Evolutionary conservation across 805 yeast species (phyloP), one percentile per base, ranked within the genome.

Genomic region (Barnettozyma siamensis): DNA sequence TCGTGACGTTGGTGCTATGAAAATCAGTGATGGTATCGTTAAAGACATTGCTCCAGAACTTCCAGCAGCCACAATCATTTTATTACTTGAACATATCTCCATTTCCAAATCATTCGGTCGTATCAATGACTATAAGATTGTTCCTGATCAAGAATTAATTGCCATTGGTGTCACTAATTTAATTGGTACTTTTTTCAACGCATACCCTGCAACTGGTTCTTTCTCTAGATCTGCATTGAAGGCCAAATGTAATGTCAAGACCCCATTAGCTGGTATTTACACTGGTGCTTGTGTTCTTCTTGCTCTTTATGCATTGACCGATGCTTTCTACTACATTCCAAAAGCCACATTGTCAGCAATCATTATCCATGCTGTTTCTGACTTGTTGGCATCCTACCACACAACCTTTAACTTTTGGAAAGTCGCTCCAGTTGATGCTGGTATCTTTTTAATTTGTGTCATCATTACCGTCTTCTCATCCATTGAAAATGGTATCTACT

Each of bases 121-220:
- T 64, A 68, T 88, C 50, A 88, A 89, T 59, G 95, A 87, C 60
- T 89, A 89, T 65, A 87, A 86, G 54, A 82, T 89, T 54, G 76
- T 81, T 45, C 96, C 97, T 37, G 91, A 89, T 65, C 97, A 89
- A 70, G 97, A 89, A 63, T 74, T 89, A 41, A 75, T 89, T 57
- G 96, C 97, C 32, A 89, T 89, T 63, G 97, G 97, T 56, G 85
- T 83, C 35, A 83, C 93, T 40, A 89, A 89, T 65, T 72, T 89
- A 60, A 72, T 89, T 52, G 96, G 96, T 52, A 87, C 95, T 17
- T 87, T 88, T 59, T 89, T 89, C 75, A 74, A 78, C 56, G 96
- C 97, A 7, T 89, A 89, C 62, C 97, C 97, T 8, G 88, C 95
- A 7, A 89, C 97, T 5, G 97, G 97, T 35, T 89, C 97, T 1